Conservation (phyloP, 2,329 filamentous ascomycete species). For the Aphanoascus verrucosus region DNA sequence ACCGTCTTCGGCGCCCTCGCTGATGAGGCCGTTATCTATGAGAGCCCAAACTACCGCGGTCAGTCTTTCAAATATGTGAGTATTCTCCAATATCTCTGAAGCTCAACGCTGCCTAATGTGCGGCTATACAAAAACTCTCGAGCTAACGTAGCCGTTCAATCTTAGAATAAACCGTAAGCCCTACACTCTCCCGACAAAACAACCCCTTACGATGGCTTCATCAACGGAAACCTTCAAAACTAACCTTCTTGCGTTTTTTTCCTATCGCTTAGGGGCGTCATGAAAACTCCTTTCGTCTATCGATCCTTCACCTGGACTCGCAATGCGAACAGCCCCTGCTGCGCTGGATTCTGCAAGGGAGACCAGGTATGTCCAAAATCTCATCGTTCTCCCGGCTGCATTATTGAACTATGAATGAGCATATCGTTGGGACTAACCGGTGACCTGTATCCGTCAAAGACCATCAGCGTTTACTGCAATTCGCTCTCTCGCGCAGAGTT, state of each 20-base stretch:
- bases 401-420: no score
- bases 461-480: background rate
- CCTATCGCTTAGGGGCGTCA: background rate
- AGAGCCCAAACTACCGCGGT: slow-evolving; percentile 1
- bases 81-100: background rate
- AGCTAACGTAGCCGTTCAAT: background rate
- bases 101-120: background rate
- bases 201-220: no score
- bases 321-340: background rate
- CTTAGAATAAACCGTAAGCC: slow-evolving; percentile 3
- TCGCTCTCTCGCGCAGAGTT: background rate
- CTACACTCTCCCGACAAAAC: background rate
- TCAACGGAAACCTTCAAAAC: background rate
- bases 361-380: background rate
- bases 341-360: slow-evolving; percentile 9
- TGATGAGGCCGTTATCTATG: slow-evolving; percentile 2
- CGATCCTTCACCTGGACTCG: slow-evolving; percentile 4
- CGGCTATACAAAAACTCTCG: background rate
- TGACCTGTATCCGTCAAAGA: background rate
- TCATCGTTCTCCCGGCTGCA: background rate
- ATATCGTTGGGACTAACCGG: no score
- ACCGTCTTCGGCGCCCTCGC: background rate
- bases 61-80: background rate
- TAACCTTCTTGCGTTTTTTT: background rate
- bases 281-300: background rate